Evolutionary conservation across 2,329 filamentous ascomycete genomes (phyloP).

Genomic region (Colletotrichum siamense): DNA sequence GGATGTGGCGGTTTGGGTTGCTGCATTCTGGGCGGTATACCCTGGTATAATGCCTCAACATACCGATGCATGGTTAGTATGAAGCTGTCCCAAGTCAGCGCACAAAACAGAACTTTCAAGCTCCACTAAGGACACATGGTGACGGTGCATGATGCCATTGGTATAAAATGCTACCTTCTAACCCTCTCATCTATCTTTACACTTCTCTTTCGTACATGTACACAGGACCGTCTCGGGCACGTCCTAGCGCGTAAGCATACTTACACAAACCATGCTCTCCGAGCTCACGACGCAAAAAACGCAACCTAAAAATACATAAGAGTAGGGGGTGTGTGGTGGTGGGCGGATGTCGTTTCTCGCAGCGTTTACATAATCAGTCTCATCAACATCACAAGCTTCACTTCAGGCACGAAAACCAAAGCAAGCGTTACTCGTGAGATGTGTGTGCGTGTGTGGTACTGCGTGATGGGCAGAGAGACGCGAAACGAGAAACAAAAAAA

Average conservation of each 20-base stretch:
- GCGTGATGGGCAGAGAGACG: not conserved
- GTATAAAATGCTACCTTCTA: not conserved
- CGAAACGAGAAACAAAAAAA: not conserved
- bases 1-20: not conserved
- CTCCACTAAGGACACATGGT: not conserved
- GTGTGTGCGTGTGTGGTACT: not conserved
- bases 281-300: not conserved
- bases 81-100: accelerated
- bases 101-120: accelerated
- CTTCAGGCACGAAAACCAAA: not conserved
- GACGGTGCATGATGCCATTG: not conserved
- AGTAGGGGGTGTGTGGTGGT: not conserved
- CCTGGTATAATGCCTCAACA: not conserved
- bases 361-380: not conserved
- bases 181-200: not conserved
- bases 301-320: not conserved
- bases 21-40: not conserved
- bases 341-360: not conserved
- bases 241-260: not conserved
- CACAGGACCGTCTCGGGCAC: no score
- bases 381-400: not conserved
- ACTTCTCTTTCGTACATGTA: not conserved
- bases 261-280: not conserved
- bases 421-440: slow-evolving; percentile 11
- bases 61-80: accelerated